phyloP scores from a whole-genome alignment of 2,329 filamentous ascomycete genomes.

The Colletotrichum sp. region DNA sequence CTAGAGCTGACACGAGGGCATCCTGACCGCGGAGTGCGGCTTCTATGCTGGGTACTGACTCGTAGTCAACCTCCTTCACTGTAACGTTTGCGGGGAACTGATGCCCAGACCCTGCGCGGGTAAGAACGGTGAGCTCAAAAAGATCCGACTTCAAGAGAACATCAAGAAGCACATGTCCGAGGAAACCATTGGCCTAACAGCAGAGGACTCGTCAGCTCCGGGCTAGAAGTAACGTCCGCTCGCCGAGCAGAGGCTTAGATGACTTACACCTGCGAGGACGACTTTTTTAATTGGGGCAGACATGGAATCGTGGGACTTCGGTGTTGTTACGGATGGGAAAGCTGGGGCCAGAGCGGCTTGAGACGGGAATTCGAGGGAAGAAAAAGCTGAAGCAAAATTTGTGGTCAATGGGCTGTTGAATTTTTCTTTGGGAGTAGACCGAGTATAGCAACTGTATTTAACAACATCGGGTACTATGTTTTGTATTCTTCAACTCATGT shows the following conservation, averaged over 20 bases:
- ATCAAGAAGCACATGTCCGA: constrained; percentile 33
- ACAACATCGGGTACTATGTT: background rate
- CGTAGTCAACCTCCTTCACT: constrained; percentile 41
- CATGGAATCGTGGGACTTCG: background rate
- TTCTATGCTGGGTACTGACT: constrained; percentile 48
- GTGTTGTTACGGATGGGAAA: background rate
- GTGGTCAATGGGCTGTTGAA: background rate
- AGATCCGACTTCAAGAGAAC: constrained; percentile 33
- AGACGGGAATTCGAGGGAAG: background rate
- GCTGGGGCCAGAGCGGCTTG: background rate
- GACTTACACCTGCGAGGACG: constrained; percentile 4
- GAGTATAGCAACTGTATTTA: background rate
- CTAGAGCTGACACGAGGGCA: constrained; percentile 56
- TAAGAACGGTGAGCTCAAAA: constrained; percentile 42
- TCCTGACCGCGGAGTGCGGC: constrained; percentile 60
- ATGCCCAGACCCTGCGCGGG: constrained; percentile 44
- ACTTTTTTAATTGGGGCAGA: background rate
- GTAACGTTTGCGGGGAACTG: constrained; percentile 35
- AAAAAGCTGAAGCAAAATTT: background rate
- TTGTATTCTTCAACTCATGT: background rate
- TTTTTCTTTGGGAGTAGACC: background rate
- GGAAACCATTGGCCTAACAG: constrained; percentile 34
- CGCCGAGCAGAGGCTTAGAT: background rate
- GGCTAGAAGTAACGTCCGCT: background rate
- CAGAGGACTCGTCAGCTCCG: background rate